These are phyloP conservation scores for Calocera viscosa DNA, from an alignment of 768 basidiomycete genomes.

Conservation along the genomic window DNA sequence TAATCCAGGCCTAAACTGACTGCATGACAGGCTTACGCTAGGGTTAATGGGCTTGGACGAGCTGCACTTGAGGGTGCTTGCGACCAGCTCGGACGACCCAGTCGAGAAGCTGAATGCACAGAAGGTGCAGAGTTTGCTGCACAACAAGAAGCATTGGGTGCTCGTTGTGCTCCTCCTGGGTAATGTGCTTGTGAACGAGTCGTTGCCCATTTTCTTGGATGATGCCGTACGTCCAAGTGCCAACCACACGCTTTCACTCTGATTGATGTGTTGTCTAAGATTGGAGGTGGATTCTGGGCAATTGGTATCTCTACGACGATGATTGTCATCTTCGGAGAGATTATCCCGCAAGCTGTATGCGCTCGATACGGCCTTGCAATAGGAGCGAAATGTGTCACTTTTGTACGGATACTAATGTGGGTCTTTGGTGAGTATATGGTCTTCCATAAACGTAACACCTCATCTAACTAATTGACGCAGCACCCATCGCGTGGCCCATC, in stretches of 20 bases:
- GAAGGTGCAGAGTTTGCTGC: slow-evolving; percentile 24
- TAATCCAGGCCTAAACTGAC: background rate
- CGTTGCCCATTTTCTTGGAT: slow-evolving; percentile 71
- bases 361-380: slow-evolving; percentile 65
- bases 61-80: slow-evolving; percentile 74
- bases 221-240: slow-evolving; percentile 37
- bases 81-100: slow-evolving; percentile 64
- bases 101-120: slow-evolving; percentile 56
- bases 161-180: slow-evolving; percentile 52
- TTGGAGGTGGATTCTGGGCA: slow-evolving; percentile 63
- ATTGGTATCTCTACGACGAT: slow-evolving; percentile 65
- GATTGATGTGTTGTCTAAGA: slow-evolving; percentile 19
- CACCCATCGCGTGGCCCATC: slow-evolving; percentile 64
- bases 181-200: slow-evolving; percentile 58
- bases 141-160: slow-evolving; percentile 5
- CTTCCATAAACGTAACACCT: background rate
- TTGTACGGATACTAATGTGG: slow-evolving; percentile 65
- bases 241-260: background rate
- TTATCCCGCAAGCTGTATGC: slow-evolving; percentile 64
- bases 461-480: too few relatives aligned
- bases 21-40: slow-evolving; percentile 53
- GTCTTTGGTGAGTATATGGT: slow-evolving; percentile 36
- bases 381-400: slow-evolving; percentile 63
- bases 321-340: slow-evolving; percentile 75
- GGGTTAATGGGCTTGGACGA: slow-evolving; percentile 92